Evolutionary conservation across 495 filamentous ascomycete genomes (phyloP), one percentile per base, ranked within the genome.

Genomic region (Parmelia sp.): DNA sequence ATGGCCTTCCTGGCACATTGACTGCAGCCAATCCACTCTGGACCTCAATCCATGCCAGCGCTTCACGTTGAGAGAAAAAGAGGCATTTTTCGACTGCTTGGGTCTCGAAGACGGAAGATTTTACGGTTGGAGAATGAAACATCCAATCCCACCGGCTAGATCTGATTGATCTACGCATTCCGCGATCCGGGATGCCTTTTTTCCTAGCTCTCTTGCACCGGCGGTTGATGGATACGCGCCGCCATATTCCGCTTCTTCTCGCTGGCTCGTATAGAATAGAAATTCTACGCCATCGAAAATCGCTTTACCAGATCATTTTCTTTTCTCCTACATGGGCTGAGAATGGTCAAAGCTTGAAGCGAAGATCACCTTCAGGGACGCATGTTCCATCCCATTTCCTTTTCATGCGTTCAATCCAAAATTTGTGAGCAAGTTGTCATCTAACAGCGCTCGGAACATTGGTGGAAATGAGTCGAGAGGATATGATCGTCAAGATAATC

Each of bases 211-310:
- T 42, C 40, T 40, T n/a, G 35, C 62, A 33, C 56, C 31, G 29
- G 55, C 62, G 56, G 40, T 44, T 33, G 19, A 21, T 63, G 62
- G 27, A 63, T 40, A 63, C 56, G 51, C 61, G 61, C 53, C 61
- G 57, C 23, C 29, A 64, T 61, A 44, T 33, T 64, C 40, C 31
- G 14, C 44, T 49, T 29, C n/a, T 35, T 64, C 42, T 64, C 62
- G 33, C 62, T 64, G 62, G 62, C 55, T 64, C 62, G 62, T 64
- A 9, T 64, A 64, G 40, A 51, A 39, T 9, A 31, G 27, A 7
- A n/a, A 64, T 33, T 56, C 56, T 64, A 35, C 40, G 49, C n/a
- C 21, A 58, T 40, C 14, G 10, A 42, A 55, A 27, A 33, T 58
- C 14, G 23, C 55, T 44, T 51, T 36, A 23, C 35, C 40, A 47